phyloP scores from a whole-genome alignment of 352 stramenopile genomes.

The Pythium monospermum region DNA sequence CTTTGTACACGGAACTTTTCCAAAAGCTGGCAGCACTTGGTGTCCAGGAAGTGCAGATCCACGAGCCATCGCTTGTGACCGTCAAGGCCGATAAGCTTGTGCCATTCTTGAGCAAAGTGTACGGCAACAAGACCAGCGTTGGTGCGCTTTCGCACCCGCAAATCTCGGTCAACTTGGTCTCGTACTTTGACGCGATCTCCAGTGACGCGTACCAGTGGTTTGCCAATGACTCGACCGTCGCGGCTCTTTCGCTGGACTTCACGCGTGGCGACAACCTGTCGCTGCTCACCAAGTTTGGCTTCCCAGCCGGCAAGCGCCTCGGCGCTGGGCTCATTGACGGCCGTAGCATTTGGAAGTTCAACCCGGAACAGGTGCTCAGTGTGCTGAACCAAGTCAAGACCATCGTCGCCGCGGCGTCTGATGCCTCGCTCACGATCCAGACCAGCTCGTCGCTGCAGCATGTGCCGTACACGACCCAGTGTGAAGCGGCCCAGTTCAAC shows the following conservation, averaged over 20 bases:
- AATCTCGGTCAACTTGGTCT: constrained; percentile 70
- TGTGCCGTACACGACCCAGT: constrained; percentile 84
- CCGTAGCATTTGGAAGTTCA: constrained; percentile 89
- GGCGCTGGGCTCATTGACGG: constrained; percentile 87
- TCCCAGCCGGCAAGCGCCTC: constrained; percentile 80
- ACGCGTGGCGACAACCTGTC: constrained; percentile 84
- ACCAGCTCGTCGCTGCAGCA: constrained; percentile 88
- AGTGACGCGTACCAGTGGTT: constrained; percentile 89
- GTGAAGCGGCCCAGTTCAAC: constrained; percentile 64
- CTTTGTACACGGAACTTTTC: constrained; percentile 78
- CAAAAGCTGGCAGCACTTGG: constrained; percentile 64
- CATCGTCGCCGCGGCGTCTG: constrained; percentile 39
- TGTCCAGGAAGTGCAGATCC: constrained; percentile 85
- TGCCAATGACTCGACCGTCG: constrained; percentile 49
- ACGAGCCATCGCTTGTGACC: constrained; percentile 88
- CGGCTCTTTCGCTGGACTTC: constrained; percentile 89
- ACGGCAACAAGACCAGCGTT: constrained; percentile 47
- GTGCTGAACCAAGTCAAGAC: constrained; percentile 58
- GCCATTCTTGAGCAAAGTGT: constrained; percentile 55
- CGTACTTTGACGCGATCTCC: constrained; percentile 90
- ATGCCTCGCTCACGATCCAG: constrained; percentile 71
- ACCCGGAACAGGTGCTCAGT: constrained; percentile 49
- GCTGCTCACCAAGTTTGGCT: constrained; percentile 82
- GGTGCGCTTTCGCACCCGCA: constrained; percentile 59
- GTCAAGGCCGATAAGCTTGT: constrained; percentile 50